Base-by-base conservation (phyloP, 2,329 filamentous ascomycete genomes). In the Aureobasidium pullulans region DNA sequence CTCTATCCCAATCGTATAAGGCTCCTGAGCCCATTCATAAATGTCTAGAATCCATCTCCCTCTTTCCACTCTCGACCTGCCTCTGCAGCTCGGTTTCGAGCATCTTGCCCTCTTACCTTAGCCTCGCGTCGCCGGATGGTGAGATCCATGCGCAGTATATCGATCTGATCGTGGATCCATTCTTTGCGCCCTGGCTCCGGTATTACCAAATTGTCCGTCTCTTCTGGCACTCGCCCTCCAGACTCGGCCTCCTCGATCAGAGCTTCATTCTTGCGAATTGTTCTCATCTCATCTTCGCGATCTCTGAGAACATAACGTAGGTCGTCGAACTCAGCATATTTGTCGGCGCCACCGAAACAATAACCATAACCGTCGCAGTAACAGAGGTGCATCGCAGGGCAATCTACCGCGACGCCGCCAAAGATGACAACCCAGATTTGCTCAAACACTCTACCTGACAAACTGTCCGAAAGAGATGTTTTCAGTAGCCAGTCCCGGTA, bases 401-500 rank as follows among this genome's bases (percentile, higher is more conserved):
- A 83, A 56, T 76, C 73, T 9, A 77, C 68, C 5, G 75, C 72
- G 15, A 73, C 62, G 1, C 78, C 80, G 0, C 81, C 81, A 67
- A 85, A 86, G 13, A 86, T 76, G 61, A 79, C 82, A 61, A 85
- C 82, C 84, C 84, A 86, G 1, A 84, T 70, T 66, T 86, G 85
- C 67, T 86, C 84, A 74, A 82, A 85, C 15, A 85, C 75, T 2
- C 84, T 76, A 2, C 83, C 83, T 11, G 79, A 80, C 19, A 85
- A 73, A 43, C 77, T 77, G 65, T 85, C 82, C 23, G 71, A 73
- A 32, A 85, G 67, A 19, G 78, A 73, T 0, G 83, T 85, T n/a
- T 76, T 75, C 31, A 84, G 72, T 2, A 86, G 70, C 84, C 84
- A 86, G 64, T 84, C 79, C 29, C 83, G 77, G 64, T 83, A 81